Evolutionary conservation across 768 basidiomycete genomes (phyloP).

Genomic region (Trametes cingulata): DNA sequence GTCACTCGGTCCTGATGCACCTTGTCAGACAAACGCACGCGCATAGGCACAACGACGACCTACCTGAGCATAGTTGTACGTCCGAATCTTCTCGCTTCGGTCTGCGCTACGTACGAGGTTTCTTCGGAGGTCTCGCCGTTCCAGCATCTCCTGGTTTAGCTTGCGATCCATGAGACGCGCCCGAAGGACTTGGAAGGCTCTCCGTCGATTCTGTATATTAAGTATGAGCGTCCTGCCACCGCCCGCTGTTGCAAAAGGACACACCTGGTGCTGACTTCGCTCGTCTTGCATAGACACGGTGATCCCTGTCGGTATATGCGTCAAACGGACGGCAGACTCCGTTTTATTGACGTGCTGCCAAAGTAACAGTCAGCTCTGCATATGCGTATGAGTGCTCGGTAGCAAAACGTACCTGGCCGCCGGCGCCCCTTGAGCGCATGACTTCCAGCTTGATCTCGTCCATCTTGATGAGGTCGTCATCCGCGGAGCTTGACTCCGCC

Average conservation of each 20-base stretch:
- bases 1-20: constrained; percentile 78
- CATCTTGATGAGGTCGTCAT: constrained; percentile 73
- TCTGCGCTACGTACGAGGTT: constrained; percentile 81
- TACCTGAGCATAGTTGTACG: constrained; percentile 92
- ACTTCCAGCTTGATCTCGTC: constrained; percentile 91
- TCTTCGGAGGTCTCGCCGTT: constrained; percentile 66
- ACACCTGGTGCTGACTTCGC: constrained; percentile 90
- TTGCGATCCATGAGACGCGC: constrained; percentile 85
- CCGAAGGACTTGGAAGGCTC: constrained; percentile 87
- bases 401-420: constrained; percentile 72
- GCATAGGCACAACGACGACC: constrained; percentile 20
- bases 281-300: constrained; percentile 99
- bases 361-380: too few species aligned
- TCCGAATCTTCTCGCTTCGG: constrained; percentile 92
- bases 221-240: too few species aligned
- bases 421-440: constrained; percentile 96
- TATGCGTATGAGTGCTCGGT: neutral
- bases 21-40: neutral
- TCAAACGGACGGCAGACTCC: constrained; percentile 94
- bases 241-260: constrained; percentile 11
- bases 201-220: constrained; percentile 78
- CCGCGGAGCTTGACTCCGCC: constrained; percentile 39
- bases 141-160: constrained; percentile 66
- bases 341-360: constrained; percentile 99
- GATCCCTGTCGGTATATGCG: constrained; percentile 90